Base-by-base conservation (phyloP, 495 filamentous ascomycete genomes). In the Choiromyces venosus region DNA sequence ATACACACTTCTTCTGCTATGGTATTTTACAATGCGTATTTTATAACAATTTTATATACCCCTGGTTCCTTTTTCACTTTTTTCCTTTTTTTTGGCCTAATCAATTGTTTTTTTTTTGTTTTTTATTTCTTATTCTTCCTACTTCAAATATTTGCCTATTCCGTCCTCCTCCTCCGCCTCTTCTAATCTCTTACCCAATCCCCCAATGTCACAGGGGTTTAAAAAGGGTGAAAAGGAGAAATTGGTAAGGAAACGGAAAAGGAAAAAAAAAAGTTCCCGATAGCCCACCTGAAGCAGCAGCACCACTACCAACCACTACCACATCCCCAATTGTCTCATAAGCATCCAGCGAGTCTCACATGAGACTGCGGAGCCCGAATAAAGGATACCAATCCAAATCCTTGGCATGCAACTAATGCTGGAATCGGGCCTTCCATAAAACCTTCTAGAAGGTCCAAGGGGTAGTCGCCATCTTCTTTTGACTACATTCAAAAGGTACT, bases 341-440 rank as follows among this genome's bases (percentile, higher is more conserved):
- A 65, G 73, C 69, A 77, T 76, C 70, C 68, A 56, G 68, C 64
- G 65, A 69, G 72, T 71, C 77, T 79, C 76, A 79, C 77, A 79
- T 79, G 76, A 79, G 77, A 73, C 78, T 67, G 70, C 36, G 66
- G 73, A 72, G 40, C 73, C 70, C 77, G 66, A 77, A 61, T 38
- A 70, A 65, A 78, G 70, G 67, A 76, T 77, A 61, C 74, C 33
- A 76, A 69, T n/a, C 66, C 46, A 56, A 56, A 64, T 46, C 64
- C 75, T 77, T 77, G 75, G 75, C 75, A 77, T 77, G 75, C 75
- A 77, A 74, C 35, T 56, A 72, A 44, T 77, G 56, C 66, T 69
- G 46, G 46, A 56, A 66, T 38, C 67, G 37, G 72, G 76, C 70
- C 66, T 77, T 77, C 75, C 69, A 61, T 69, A 64, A 77, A 42